These are phyloP conservation scores for Diaporthe citriasiana DNA, from an alignment of 2,329 filamentous ascomycete genomes.

Conservation along the genomic window DNA sequence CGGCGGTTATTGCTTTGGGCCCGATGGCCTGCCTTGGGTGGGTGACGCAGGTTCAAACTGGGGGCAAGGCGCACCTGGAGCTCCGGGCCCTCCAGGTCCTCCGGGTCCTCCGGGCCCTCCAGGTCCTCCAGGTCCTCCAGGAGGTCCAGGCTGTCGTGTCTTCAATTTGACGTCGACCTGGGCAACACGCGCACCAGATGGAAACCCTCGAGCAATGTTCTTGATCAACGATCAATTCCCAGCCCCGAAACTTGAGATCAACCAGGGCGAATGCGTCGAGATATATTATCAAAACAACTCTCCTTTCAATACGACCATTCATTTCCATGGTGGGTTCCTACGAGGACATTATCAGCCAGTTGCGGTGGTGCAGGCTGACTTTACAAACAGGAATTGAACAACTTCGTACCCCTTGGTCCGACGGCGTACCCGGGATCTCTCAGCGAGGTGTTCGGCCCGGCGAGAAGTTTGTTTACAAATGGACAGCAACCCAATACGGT, in stretches of 20 bases:
- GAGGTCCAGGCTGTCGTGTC: background rate
- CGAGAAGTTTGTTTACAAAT: slow-evolving; percentile 65
- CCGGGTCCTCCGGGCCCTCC: background rate
- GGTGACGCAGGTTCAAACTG: background rate
- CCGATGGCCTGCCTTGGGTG: slow-evolving; percentile 1
- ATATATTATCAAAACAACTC: slow-evolving; percentile 62
- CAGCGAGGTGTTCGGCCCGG: slow-evolving; percentile 66
- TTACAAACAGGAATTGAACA: slow-evolving; percentile 59
- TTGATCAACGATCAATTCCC: slow-evolving; percentile 74
- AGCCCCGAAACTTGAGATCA: slow-evolving; percentile 69
- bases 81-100: background rate
- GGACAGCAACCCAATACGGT: slow-evolving; percentile 69
- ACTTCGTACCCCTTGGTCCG: slow-evolving; percentile 69
- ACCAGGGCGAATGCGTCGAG: slow-evolving; percentile 64
- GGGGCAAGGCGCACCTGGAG: background rate
- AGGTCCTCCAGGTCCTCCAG: background rate
- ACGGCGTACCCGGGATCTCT: slow-evolving; percentile 70
- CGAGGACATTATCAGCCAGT: background rate
- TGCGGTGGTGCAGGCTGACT: background rate
- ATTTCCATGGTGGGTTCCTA: slow-evolving; percentile 2
- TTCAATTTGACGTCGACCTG: slow-evolving; percentile 15
- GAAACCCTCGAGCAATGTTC: slow-evolving; percentile 54
- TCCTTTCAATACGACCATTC: slow-evolving; percentile 48
- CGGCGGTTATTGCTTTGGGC: background rate
- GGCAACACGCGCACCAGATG: slow-evolving; percentile 6